Evolutionary conservation across 805 yeast genomes (phyloP), one percentile per base, ranked within the genome.

Genomic region (Yamadazyma nakazawae): DNA sequence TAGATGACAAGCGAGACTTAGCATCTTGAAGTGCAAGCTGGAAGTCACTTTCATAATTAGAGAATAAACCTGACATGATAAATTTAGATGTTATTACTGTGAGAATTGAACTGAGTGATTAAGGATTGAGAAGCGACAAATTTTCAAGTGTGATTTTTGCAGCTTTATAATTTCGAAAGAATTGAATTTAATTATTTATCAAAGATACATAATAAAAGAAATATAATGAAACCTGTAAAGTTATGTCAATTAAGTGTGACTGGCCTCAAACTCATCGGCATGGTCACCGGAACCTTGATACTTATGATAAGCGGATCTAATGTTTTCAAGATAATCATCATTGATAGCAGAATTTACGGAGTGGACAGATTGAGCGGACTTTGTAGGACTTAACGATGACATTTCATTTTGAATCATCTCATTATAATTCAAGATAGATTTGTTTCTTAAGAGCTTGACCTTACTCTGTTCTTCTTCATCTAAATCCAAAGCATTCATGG

Each of bases 21-120:
- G 89, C 84, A 53, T 88, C 95, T 43, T 80, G 79, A 51, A 76
- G 74, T 2, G 90, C 81, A 51, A 85, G 74, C 59, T 82, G 81
- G 64, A 82, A 81, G 59, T 88, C 96, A 2, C 83, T 61, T 56
- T 85, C 91, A 62, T 85, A 85, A 32, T 79, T 76, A 19, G 72
- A 67, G 59, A 85, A 82, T 58, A 82, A 65, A 1, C 36, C 48
- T 24, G 48, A 41, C 45, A 46, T 46, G n/a, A 16, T 36, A 18
- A 32, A 16, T 8, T n/a, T n/a, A 17, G 37, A 32, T 32, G n/a
- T n/a, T n/a, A n/a, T n/a, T n/a, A n/a, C n/a, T n/a, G n/a, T 13
- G 13, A 13, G 37, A 34, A 34, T 34, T 34, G n/a, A n/a, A 34
- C 4, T n/a, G 11, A 34, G 19, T n/a, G 37, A 14, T 14, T 34